Base-by-base conservation (phyloP, 805 yeast genomes). In the Pichia pseudocactophila region DNA sequence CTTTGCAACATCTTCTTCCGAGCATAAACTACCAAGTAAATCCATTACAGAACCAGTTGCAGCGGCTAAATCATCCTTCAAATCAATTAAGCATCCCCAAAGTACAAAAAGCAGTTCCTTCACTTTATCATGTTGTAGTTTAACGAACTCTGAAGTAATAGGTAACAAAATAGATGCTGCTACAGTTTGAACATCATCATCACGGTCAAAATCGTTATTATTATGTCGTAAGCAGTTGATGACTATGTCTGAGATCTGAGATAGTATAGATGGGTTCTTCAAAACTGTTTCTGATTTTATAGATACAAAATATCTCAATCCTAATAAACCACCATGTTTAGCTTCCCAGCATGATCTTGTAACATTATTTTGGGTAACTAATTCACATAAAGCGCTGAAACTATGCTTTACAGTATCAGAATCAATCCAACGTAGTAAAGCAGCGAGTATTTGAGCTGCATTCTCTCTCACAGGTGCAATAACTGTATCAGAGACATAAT, bases 381-480 rank as follows among this genome's bases (percentile, higher is more conserved):
- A 65, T 34, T 74, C 71, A 39, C 78, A 74, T 45, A 92, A 68
- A 16, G 80, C 78, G 10, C 67, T 55, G 56, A 88, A 90, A 0
- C 86, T 76, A 38, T 72, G 69, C 8, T 77, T 53, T 7, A 84
- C 80, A 2, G 74, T 64, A 2, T 69, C 71, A 32, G 74, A 73
- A 16, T 78, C 71, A 39, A 92, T 63, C 61, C 87, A 92, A n/a
- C 82, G 66, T 36, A 92, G 64, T 32, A 90, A 64, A 1, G 96
- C 96, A 13, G 96, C 97, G 38, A 92, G 64, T 0, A 96, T 78
- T 62, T 92, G 99, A 0, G 96, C 97, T 25, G 90, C 87, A 30
- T 96, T 87, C 63, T 94, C 99, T 56, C 98, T 69, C 4, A 92
- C 97, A 1, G 99, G 99, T 0, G 97, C 97, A 31, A 92, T 95